Base-by-base conservation (phyloP, 768 basidiomycete genomes). In the Suillus variegatus region DNA sequence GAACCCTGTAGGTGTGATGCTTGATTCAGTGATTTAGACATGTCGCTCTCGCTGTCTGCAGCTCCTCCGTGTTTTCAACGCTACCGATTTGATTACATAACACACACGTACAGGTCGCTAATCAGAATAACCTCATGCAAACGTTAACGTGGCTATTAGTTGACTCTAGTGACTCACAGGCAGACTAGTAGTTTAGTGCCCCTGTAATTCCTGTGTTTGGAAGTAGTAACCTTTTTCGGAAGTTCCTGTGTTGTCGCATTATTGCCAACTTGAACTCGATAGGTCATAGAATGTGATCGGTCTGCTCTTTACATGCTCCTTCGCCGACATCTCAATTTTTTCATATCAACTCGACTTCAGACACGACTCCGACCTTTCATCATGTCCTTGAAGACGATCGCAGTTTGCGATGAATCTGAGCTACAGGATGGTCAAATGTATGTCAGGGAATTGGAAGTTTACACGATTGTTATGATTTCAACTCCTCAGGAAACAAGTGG, bases 401-500 rank as follows among this genome's bases (percentile, higher is more conserved):
- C 83, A n/a, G 85, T 87, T 32, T 79, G 85, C 62, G 72, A 81
- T 66, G 78, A 78, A 25, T 74, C 76, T 58, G 81, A 84, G 62
- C 78, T 88, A 46, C 74, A 80, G 66, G 82, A 86, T 78, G 86
- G 86, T 44, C 79, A 86, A 73, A 84, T 87, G 86, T 85, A 60
- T 62, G 82, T 74, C 4, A 25, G 41, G 14, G 12, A 54, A 44
- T 36, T 46, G 35, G 41, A 49, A 16, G 41, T 43, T 35, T 32
- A 32, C 20, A 32, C 28, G 40, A 41, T 54, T 54, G 13, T 32
- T 54, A n/a, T 56, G 16, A 62, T 52, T 4, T 16, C 10, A n/a
- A 28, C 12, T 62, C 4, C 12, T 49, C 72, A 94, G 92, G 91
- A 95, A 94, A 76, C 86, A 94, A 72, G 90, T 95, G 44, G 80